Conservation (phyloP, 1,284 basidiomycete genomes). For the Somion occarium region DNA sequence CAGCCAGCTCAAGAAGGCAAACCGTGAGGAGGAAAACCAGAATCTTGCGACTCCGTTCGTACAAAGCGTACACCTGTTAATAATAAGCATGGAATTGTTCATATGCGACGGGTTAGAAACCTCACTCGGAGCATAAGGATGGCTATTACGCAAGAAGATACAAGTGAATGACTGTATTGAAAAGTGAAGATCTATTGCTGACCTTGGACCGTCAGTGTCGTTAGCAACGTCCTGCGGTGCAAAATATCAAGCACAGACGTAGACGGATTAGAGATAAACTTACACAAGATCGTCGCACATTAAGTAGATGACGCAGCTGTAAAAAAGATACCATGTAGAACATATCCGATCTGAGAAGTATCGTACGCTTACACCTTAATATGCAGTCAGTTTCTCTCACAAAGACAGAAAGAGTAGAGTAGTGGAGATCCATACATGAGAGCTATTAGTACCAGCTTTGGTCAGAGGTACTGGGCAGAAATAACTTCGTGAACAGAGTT, state of each 20-base stretch:
- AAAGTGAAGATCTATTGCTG: conserved; percentile 1
- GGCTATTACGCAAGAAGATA: too few relatives aligned
- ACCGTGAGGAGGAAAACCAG: conserved; percentile 14
- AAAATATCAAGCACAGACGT: background rate
- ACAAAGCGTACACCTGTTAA: conserved; percentile 24
- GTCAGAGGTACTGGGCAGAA: conserved; percentile 10
- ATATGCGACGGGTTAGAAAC: background rate
- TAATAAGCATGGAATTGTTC: background rate
- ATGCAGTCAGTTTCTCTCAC: background rate
- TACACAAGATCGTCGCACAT: conserved; percentile 18
- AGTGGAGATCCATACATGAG: conserved; percentile 10
- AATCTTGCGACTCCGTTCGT: conserved; percentile 17
- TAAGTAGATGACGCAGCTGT: conserved; percentile 18
- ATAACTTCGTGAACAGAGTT: background rate
- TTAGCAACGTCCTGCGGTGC: conserved; percentile 10
- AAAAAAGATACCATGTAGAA: background rate
- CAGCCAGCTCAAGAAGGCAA: conserved; percentile 15
- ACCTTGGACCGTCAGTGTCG: conserved; percentile 19
- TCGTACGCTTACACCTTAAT: background rate
- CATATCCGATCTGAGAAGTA: too few relatives aligned
- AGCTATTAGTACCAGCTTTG: conserved; percentile 5
- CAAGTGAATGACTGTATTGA: too few relatives aligned
- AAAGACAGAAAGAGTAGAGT: too few relatives aligned
- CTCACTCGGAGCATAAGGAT: background rate
- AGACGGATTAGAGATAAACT: background rate